Evolutionary conservation across 2,329 filamentous ascomycete genomes (phyloP).

Genomic region (Curvularia verruculosa): DNA sequence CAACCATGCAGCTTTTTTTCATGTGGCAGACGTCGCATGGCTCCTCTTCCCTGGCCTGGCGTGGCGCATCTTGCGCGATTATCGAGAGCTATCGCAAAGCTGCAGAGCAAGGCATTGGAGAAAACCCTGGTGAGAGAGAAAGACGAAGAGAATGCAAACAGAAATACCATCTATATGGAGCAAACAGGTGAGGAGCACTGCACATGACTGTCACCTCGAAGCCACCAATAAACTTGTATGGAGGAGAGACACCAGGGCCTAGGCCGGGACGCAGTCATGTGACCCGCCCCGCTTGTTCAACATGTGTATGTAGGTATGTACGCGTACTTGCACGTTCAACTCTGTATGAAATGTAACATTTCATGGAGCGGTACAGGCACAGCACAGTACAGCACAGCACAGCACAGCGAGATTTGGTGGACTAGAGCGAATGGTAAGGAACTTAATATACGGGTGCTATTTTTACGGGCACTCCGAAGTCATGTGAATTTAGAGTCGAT

Average conservation of each 20-base stretch:
- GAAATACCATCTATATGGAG: slow-evolving; percentile 2
- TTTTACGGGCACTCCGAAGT: background rate
- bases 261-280: background rate
- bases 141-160: background rate
- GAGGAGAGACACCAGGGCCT: background rate
- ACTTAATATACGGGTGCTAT: too few species aligned
- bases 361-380: background rate
- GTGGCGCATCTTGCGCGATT: slow-evolving; percentile 16
- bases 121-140: background rate
- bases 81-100: background rate
- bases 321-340: too few species aligned
- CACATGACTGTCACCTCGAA: slow-evolving; percentile 15
- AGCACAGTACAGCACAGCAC: too few species aligned
- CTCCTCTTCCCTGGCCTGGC: too few species aligned
- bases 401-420: background rate
- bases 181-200: slow-evolving; percentile 4
- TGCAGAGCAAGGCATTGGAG: slow-evolving; percentile 1
- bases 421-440: background rate
- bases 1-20: slow-evolving; percentile 17
- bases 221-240: slow-evolving; percentile 7
- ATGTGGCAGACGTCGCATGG: background rate
- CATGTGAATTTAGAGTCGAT: background rate
- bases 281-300: background rate
- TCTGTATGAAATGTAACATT: too few species aligned
- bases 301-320: too few species aligned